These are phyloP conservation scores for Berkeleyomyces rouxiae DNA, from an alignment of 2,329 filamentous ascomycete genomes.

Conservation along the genomic window DNA sequence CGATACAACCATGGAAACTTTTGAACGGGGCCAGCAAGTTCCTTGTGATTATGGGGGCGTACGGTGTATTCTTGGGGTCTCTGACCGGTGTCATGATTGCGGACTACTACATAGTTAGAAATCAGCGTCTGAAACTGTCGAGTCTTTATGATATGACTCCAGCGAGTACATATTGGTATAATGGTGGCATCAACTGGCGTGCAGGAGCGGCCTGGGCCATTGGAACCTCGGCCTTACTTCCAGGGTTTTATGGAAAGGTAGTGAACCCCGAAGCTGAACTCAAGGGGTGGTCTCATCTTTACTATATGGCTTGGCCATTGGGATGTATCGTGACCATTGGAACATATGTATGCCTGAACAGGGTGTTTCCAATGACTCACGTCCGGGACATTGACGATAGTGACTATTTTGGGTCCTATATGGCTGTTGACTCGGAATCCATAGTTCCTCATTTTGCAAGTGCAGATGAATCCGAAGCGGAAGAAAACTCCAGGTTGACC, in stretches of 20 bases:
- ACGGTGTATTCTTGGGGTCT: conserved; percentile 23
- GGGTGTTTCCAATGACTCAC: conserved; percentile 15
- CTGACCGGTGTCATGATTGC: conserved; percentile 25
- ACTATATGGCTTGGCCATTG: conserved; percentile 18
- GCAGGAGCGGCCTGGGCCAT: conserved; percentile 26
- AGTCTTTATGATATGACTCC: conserved; percentile 24
- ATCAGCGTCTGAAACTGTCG: conserved; percentile 23
- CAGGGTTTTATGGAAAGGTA: conserved; percentile 24
- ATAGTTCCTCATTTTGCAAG: too few relatives aligned
- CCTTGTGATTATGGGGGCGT: conserved; percentile 20
- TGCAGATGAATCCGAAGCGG: not conserved
- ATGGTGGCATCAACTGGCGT: conserved; percentile 24
- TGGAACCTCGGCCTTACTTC: conserved; percentile 25
- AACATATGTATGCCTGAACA: conserved; percentile 16
- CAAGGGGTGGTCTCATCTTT: conserved; percentile 18
- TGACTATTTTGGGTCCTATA: conserved; percentile 19
- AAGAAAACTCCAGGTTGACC: not conserved
- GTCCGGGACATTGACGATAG: conserved; percentile 16
- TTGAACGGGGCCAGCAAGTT: conserved; percentile 19
- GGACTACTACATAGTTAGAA: conserved; percentile 25
- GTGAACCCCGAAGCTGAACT: conserved; percentile 17
- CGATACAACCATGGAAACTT: conserved; percentile 20
- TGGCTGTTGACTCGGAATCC: not conserved
- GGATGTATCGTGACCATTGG: conserved; percentile 15
- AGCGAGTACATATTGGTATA: conserved; percentile 27